These are phyloP conservation scores for Geotrichum macrosporum DNA, from an alignment of 1,139 yeast genomes.

Conservation along the genomic window DNA sequence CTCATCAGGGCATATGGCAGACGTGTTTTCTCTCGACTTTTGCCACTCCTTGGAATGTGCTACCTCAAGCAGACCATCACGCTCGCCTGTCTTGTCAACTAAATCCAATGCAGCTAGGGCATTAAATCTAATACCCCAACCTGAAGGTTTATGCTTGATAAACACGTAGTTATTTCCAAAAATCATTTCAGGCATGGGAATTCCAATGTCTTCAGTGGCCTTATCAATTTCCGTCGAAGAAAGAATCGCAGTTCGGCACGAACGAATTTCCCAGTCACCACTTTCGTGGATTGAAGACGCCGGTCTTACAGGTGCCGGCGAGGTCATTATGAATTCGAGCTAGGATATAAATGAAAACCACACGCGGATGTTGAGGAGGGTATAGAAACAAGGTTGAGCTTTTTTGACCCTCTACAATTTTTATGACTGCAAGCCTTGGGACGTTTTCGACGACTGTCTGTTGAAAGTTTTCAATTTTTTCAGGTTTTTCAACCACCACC, in stretches of 20 bases:
- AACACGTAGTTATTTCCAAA: constrained; percentile 78
- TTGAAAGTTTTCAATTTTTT: no score
- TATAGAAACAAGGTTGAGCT: neutral
- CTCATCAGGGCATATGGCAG: constrained; percentile 34
- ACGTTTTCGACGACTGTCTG: no score
- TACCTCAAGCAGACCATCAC: constrained; percentile 55
- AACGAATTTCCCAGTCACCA: constrained; percentile 70
- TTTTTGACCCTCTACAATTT: neutral
- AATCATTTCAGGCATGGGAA: constrained; percentile 96
- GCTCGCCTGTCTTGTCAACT: constrained; percentile 50
- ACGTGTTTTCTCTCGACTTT: constrained; percentile 48
- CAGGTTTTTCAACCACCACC: constrained; percentile 6
- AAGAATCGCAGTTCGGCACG: constrained; percentile 72
- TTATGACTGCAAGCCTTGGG: neutral
- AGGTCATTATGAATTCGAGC: neutral
- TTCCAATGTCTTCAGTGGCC: constrained; percentile 56
- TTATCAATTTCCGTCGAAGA: constrained; percentile 69
- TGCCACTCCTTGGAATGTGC: constrained; percentile 91
- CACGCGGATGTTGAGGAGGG: neutral
- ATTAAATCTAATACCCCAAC: constrained; percentile 59
- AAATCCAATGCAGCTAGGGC: constrained; percentile 75
- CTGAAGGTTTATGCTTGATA: constrained; percentile 41
- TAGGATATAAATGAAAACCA: neutral
- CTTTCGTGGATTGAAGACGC: constrained; percentile 31
- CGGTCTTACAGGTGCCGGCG: neutral